phyloP scores from a whole-genome alignment of 2,329 filamentous ascomycete species.

The Mycosphaerelloides madeirae region DNA sequence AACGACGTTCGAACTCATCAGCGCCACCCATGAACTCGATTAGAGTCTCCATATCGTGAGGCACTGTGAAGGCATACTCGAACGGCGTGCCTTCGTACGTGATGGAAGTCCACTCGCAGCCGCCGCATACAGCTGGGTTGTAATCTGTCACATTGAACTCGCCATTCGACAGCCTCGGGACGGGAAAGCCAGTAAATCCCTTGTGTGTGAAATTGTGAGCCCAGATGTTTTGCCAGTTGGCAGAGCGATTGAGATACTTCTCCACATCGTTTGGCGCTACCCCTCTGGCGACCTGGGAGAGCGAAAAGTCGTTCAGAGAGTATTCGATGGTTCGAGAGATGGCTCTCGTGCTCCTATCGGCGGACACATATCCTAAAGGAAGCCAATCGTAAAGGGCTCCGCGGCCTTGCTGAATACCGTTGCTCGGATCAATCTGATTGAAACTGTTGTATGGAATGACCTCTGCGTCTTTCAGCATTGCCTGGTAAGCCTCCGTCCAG shows the following conservation, averaged over 20 bases:
- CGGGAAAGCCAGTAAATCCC: constrained; percentile 32
- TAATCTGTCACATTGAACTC: constrained; percentile 33
- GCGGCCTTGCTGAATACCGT: constrained; percentile 40
- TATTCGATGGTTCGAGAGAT: constrained; percentile 43
- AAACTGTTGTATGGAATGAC: constrained; percentile 29
- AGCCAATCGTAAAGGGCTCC: constrained; percentile 42
- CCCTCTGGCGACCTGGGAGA: constrained; percentile 38
- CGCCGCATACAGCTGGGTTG: constrained; percentile 40
- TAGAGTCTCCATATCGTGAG: constrained; percentile 39
- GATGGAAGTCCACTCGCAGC: constrained; percentile 39
- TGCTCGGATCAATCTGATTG: constrained; percentile 27
- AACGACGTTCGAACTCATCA: constrained; percentile 35
- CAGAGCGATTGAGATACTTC: constrained; percentile 36
- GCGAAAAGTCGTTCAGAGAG: constrained; percentile 41
- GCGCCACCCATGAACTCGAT: constrained; percentile 42
- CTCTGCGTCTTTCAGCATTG: constrained; percentile 35
- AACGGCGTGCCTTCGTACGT: constrained; percentile 42
- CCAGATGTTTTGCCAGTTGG: constrained; percentile 42
- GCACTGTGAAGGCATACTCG: constrained; percentile 43
- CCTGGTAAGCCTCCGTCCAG: constrained; percentile 32
- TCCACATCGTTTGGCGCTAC: constrained; percentile 38
- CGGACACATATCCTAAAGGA: constrained; percentile 38
- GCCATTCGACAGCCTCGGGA: constrained; percentile 25
- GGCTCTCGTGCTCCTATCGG: constrained; percentile 33
- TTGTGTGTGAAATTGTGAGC: constrained; percentile 34